These are phyloP conservation scores for Lactarius hatsudake DNA, from an alignment of 768 basidiomycete genomes.

Conservation along the genomic window DNA sequence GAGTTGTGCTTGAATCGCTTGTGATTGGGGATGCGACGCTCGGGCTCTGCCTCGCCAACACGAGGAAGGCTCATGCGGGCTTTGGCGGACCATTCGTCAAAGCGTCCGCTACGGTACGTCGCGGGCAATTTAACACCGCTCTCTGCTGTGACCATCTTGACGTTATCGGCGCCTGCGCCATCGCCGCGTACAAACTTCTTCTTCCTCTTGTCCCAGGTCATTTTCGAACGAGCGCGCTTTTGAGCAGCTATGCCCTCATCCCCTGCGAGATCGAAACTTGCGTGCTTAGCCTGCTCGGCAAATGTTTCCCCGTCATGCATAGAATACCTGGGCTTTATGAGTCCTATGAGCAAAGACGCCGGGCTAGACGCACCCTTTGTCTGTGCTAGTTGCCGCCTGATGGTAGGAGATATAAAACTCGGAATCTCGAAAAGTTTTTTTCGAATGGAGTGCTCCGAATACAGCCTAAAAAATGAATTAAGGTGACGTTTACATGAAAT, in stretches of 20 bases:
- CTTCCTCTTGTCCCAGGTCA: constrained; percentile 95
- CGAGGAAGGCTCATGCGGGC: constrained; percentile 68
- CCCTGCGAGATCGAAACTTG: constrained; percentile 77
- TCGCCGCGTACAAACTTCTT: constrained; percentile 90
- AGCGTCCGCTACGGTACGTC: constrained; percentile 88
- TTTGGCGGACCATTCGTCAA: constrained; percentile 92
- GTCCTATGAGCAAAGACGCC: constrained; percentile 6
- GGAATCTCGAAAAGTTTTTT: constrained; percentile 64
- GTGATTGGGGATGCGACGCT: constrained; percentile 31
- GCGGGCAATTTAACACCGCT: constrained; percentile 89
- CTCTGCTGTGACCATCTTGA: constrained; percentile 92
- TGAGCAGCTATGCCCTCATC: constrained; percentile 66
- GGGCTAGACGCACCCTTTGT: constrained; percentile 75
- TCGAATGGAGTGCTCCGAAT: constrained; percentile 26
- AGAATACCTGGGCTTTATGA: constrained; percentile 61
- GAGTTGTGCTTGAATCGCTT: constrained; percentile 75
- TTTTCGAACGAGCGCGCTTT: constrained; percentile 48
- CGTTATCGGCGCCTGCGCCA: constrained; percentile 84
- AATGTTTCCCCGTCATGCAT: constrained; percentile 87
- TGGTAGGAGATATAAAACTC: constrained; percentile 92
- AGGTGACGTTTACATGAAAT: constrained; percentile 52
- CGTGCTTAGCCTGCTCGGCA: constrained; percentile 73
- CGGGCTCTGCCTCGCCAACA: constrained; percentile 77
- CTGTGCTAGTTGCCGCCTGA: constrained; percentile 81
- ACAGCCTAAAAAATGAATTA: constrained; percentile 37